Base-by-base conservation (phyloP, 169 alveolate species). In the Plasmodium adleri region DNA sequence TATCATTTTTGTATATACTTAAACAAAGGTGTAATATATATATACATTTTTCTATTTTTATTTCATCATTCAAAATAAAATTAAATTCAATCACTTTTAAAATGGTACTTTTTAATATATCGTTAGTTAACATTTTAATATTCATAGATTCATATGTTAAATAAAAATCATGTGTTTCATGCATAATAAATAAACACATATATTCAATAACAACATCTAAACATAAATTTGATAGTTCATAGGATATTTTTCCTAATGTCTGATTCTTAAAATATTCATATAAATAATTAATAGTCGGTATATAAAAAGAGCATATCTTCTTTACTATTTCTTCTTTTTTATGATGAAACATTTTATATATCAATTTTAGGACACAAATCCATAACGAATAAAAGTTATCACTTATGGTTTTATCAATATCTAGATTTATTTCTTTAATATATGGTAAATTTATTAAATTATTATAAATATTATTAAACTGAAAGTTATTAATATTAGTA, bases 181-280 rank as follows among this genome's bases (percentile, higher is more conserved):
- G 62, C 7, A 68, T 72, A 49, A 56, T 52, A 62, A 83, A 83
- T n/a, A 83, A 62, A 47, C 91, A 83, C 17, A 83, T 28, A 28
- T 83, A 83, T 68, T 83, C 91, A 71, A 83, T 67, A 3, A 83
- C 20, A 26, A 83, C 60, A 68, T 83, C 91, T 54, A 83, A 83
- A 13, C 91, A 83, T 1, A 50, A 43, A 50, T 72, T 68, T 43
- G 59, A 68, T 60, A 83, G 13, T 52, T 83, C 83, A 50, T 22
- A 72, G 12, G 20, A 7, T 47, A 9, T 20, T 15, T 15, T 28
- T 15, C 13, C 71, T 8, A 45, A n/a, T 24, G 22, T 50, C 52
- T 39, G 20, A 26, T 60, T 83, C 59, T 68, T 59, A 56, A 83
- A 83, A 72, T 83, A 72, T 6, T 52, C 83, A 28, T 47, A 15